Percentiles rank a stretch among this genome's conserved stretches.
Conservation (phyloP, 164 flowering plant genomes). For the Stephania yunnanensis region DNA sequence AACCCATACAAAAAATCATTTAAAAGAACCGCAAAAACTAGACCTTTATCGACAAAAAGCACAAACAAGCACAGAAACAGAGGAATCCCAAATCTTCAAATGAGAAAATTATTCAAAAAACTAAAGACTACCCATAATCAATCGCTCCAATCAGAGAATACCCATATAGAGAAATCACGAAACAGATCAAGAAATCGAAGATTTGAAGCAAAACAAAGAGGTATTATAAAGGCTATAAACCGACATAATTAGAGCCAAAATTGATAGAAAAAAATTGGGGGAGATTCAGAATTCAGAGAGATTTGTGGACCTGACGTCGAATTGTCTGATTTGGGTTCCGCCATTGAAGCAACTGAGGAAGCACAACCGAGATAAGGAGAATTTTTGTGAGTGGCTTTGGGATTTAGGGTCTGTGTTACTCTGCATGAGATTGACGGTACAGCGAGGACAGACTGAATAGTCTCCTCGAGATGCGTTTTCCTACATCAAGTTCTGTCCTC, state of each 20-base stretch:
- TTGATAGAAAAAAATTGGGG: neutral
- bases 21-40: neutral
- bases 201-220: neutral
- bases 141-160: neutral
- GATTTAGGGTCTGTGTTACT: constrained; percentile 2
- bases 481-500: too few species aligned
- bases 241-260: neutral
- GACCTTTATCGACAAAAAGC: neutral
- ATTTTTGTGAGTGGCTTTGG: constrained; percentile 15
- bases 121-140: constrained; percentile 3
- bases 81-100: neutral
- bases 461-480: too few species aligned
- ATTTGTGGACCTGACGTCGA: constrained; percentile 1
- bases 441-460: too few species aligned
- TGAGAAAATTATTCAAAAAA: neutral
- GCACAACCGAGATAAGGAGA: too few species aligned
- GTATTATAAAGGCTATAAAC: neutral
- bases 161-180: neutral
- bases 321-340: too few species aligned
- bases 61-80: neutral
- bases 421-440: neutral
- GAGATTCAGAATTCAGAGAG: neutral
- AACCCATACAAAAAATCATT: neutral
- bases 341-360: too few species aligned
- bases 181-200: neutral